These are phyloP conservation scores for Fusarium papillatum DNA, from an alignment of 2,329 filamentous ascomycete genomes.

Conservation along the genomic window DNA sequence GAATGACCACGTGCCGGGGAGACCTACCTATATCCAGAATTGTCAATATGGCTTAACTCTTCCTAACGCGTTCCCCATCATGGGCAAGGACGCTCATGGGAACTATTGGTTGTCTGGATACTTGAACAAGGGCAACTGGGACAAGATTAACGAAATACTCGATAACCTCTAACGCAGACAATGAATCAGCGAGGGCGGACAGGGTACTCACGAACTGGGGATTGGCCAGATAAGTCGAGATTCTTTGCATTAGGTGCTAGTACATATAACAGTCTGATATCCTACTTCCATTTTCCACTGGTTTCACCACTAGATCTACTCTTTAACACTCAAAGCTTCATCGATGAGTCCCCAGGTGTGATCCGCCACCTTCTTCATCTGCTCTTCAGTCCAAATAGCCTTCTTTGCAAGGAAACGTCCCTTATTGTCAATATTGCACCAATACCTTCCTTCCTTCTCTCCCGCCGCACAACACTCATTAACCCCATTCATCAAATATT, in stretches of 20 bases:
- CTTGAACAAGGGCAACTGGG: neutral
- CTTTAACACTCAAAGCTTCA: constrained; percentile 11
- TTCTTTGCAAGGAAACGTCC: constrained; percentile 44
- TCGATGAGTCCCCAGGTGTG: constrained; percentile 50
- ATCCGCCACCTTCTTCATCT: constrained; percentile 44
- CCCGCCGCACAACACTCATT: constrained; percentile 15
- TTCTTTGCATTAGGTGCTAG: neutral
- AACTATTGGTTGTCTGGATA: neutral
- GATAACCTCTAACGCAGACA: neutral
- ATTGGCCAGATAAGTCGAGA: neutral
- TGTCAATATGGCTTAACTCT: neutral
- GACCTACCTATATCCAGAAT: neutral
- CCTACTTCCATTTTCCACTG: too few relatives aligned
- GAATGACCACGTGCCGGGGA: neutral
- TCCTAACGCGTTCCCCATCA: neutral
- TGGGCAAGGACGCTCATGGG: neutral
- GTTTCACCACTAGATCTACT: fast-evolving
- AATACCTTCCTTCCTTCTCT: constrained; percentile 40
- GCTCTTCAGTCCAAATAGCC: constrained; percentile 43
- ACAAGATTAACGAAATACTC: neutral
- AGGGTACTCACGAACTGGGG: neutral
- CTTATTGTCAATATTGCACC: constrained; percentile 47
- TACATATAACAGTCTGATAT: neutral
- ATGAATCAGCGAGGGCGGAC: too few relatives aligned
- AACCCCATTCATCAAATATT: constrained; percentile 42